Evolutionary conservation across 331 rosid species (phyloP).

Genomic region (Malus hybrid): DNA sequence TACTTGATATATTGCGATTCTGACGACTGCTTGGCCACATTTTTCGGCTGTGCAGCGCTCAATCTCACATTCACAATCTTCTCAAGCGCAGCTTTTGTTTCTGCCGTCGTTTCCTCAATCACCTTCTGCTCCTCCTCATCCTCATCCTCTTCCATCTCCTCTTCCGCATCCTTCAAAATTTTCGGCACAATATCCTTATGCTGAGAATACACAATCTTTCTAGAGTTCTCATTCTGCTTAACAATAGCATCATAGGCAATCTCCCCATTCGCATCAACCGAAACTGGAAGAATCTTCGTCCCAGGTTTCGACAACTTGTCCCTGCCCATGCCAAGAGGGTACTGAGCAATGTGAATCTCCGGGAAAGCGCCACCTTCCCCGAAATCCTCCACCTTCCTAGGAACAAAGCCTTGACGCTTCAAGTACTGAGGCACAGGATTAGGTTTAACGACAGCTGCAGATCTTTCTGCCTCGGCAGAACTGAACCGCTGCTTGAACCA

Average conservation of each 20-base stretch:
- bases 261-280: slow-evolving; percentile 68
- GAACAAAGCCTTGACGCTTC: slow-evolving; percentile 67
- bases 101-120: slow-evolving; percentile 73
- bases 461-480: slow-evolving; percentile 46
- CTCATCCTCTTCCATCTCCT: slow-evolving; percentile 16
- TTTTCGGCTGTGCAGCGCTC: slow-evolving; percentile 77
- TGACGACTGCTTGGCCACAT: slow-evolving; percentile 55
- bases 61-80: slow-evolving; percentile 78
- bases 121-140: slow-evolving; percentile 40
- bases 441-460: slow-evolving; percentile 26
- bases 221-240: slow-evolving; percentile 67
- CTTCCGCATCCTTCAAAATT: slow-evolving; percentile 49
- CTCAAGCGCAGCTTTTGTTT: slow-evolving; percentile 79
- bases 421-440: slow-evolving; percentile 60
- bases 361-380: slow-evolving; percentile 90
- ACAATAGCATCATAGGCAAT: slow-evolving; percentile 80
- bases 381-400: slow-evolving; percentile 65
- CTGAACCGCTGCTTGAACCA: slow-evolving; percentile 74
- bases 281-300: slow-evolving; percentile 57
- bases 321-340: slow-evolving; percentile 79
- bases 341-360: slow-evolving; percentile 74
- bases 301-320: slow-evolving; percentile 42
- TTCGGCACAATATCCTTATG: slow-evolving; percentile 58
- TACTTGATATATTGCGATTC: slow-evolving; percentile 76
- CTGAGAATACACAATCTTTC: slow-evolving; percentile 60